A percentile compares a stretch with the other conserved stretches of the same genome.
Evolutionary conservation across 106 monocot genomes (phyloP).

Genomic region (Dendrobium chrysotoxum): DNA sequence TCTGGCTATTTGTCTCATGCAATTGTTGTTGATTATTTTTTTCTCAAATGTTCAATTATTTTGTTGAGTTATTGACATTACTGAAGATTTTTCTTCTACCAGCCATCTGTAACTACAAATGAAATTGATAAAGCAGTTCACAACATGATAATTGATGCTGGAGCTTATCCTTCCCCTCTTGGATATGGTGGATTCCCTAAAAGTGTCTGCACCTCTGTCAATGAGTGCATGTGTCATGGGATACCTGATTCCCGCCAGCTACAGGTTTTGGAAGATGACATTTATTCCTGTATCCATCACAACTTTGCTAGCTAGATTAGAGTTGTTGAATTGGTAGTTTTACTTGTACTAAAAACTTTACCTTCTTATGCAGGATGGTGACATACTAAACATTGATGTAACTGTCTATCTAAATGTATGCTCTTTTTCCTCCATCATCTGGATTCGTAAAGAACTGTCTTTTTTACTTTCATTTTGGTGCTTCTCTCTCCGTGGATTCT

Average conservation of each 20-base stretch:
- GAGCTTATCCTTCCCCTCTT: slow-evolving; percentile 95
- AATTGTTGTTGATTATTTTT: not conserved
- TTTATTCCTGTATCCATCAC: slow-evolving; percentile 1
- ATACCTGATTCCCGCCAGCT: slow-evolving; percentile 91
- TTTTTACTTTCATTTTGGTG: not conserved
- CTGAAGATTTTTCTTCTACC: slow-evolving; percentile 18
- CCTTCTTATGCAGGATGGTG: slow-evolving; percentile 74
- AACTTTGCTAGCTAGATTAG: not conserved
- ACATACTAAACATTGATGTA: slow-evolving; percentile 97
- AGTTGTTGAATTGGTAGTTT: not conserved
- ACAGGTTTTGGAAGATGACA: slow-evolving; percentile 48
- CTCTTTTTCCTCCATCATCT: not conserved
- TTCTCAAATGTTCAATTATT: not conserved
- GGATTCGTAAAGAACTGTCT: not conserved
- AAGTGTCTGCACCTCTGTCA: slow-evolving; percentile 93
- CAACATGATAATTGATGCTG: slow-evolving; percentile 89
- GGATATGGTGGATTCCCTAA: slow-evolving; percentile 96
- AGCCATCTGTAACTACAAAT: slow-evolving; percentile 98
- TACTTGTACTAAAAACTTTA: not conserved
- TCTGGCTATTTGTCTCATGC: not conserved
- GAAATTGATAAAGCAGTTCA: slow-evolving; percentile 99
- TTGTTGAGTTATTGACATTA: not conserved
- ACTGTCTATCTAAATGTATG: slow-evolving; percentile 94
- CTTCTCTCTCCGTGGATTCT: not conserved
- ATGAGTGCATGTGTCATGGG: slow-evolving; percentile 99